A percentile compares a stretch with the other conserved stretches of the same genome.
These are phyloP conservation scores for Botrytis porri DNA, from an alignment of 2,329 filamentous ascomycete species.

Conservation along the genomic window DNA sequence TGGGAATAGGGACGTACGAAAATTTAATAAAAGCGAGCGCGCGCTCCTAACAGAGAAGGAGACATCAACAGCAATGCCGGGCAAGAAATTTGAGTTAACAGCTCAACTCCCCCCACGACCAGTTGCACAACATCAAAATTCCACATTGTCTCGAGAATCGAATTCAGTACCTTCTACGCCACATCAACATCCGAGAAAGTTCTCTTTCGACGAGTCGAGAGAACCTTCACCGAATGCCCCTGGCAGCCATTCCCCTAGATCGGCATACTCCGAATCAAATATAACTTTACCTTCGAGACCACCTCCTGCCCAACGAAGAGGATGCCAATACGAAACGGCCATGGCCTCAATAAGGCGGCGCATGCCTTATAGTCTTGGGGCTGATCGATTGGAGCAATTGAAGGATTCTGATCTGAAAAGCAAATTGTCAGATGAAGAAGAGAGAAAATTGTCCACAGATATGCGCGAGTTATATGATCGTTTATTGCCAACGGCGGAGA, in stretches of 20 bases:
- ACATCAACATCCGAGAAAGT: conserved; percentile 80
- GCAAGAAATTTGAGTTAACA: conserved; percentile 36
- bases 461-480: conserved; percentile 82
- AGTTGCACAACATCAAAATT: conserved; percentile 47
- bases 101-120: conserved; percentile 35
- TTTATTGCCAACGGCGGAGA: conserved; percentile 77
- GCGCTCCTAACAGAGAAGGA: conserved; percentile 61
- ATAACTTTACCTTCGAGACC: conserved; percentile 67
- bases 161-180: conserved; percentile 93
- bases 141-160: conserved; percentile 61
- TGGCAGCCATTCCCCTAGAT: conserved; percentile 81
- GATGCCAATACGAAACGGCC: conserved; percentile 87
- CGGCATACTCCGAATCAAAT: conserved; percentile 85
- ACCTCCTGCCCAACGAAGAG: conserved; percentile 55
- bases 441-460: conserved; percentile 71
- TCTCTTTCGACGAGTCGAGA: conserved; percentile 73
- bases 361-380: conserved; percentile 90
- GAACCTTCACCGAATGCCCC: conserved; percentile 76
- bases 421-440: conserved; percentile 68
- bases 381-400: conserved; percentile 69
- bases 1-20: conserved; percentile 61
- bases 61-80: conserved; percentile 37
- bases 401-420: conserved; percentile 71
- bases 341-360: conserved; percentile 77
- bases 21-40: conserved; percentile 58